phyloP scores from a whole-genome alignment of 441 rosid species.

The Croton setiger region DNA sequence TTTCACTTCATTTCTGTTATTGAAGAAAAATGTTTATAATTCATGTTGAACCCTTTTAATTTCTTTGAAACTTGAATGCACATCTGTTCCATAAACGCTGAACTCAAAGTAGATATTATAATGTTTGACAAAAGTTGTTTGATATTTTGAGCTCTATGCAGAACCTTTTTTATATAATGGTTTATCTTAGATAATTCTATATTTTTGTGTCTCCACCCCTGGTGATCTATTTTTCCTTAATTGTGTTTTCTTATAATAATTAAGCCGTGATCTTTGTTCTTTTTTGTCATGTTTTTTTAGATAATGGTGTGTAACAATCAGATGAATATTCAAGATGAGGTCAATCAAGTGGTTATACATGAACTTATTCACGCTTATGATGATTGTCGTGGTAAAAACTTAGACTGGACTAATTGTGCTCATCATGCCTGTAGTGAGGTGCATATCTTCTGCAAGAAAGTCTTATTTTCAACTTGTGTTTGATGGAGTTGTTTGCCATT shows the following conservation, averaged over 20 bases:
- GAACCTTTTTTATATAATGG: not conserved
- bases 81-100: not conserved
- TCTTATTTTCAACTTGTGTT: slow-evolving; percentile 3
- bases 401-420: slow-evolving; percentile 88
- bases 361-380: slow-evolving; percentile 89
- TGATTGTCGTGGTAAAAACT: slow-evolving; percentile 79
- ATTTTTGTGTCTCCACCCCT: too few species aligned
- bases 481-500: not conserved
- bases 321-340: slow-evolving; percentile 68
- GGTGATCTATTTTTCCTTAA: not conserved
- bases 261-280: not conserved
- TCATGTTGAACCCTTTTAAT: not conserved
- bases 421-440: slow-evolving; percentile 99
- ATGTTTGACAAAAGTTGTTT: not conserved
- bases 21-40: not conserved
- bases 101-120: not conserved
- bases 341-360: slow-evolving; percentile 81
- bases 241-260: not conserved
- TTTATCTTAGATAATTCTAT: too few species aligned
- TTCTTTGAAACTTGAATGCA: not conserved
- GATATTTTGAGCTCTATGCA: not conserved
- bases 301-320: slow-evolving; percentile 77
- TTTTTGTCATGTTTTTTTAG: slow-evolving; percentile 28
- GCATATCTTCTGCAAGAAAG: not conserved
- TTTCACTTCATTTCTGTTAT: not conserved